These are phyloP conservation scores for Diplosphaera chodatii DNA, from an alignment of 139 green algal species.

Conservation along the genomic window DNA sequence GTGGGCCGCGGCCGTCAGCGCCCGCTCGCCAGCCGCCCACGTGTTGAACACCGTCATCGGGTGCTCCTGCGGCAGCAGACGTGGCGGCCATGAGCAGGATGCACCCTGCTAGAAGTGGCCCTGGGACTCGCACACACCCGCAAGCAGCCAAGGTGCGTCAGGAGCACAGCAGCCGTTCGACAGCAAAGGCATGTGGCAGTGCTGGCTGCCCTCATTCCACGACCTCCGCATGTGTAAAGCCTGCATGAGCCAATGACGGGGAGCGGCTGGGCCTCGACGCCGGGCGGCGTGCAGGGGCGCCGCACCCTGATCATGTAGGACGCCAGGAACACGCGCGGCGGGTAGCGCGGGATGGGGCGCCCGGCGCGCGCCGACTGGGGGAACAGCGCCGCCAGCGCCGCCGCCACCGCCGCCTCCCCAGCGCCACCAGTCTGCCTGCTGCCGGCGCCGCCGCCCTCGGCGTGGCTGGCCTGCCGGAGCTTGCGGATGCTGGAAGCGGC, in stretches of 20 bases:
- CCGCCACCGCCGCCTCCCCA: no score
- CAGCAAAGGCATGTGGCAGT: no score
- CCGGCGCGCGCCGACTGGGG: conserved; percentile 13
- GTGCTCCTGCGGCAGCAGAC: background rate
- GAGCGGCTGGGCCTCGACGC: no score
- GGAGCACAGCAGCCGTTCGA: no score
- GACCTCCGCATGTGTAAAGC: no score
- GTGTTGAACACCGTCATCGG: conserved; percentile 36
- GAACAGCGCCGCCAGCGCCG: conserved; percentile 38
- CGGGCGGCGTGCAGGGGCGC: no score
- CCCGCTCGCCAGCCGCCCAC: conserved; percentile 44
- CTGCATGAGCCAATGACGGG: no score
- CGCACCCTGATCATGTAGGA: conserved; percentile 74
- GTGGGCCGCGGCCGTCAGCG: conserved; percentile 35
- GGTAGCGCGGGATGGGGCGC: conserved; percentile 61
- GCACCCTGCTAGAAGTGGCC: background rate
- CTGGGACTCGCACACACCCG: no score
- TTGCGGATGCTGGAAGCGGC: no score
- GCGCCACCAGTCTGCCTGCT: conserved; percentile 2
- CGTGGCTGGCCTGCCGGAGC: no score
- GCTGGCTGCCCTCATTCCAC: no score
- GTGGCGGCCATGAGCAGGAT: background rate
- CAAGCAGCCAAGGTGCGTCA: no score
- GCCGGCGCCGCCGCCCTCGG: background rate
- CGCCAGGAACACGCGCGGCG: conserved; percentile 75